These are phyloP conservation scores for Pterocarpus macrocarpus DNA, from an alignment of 306 rosid genomes.

Conservation along the genomic window DNA sequence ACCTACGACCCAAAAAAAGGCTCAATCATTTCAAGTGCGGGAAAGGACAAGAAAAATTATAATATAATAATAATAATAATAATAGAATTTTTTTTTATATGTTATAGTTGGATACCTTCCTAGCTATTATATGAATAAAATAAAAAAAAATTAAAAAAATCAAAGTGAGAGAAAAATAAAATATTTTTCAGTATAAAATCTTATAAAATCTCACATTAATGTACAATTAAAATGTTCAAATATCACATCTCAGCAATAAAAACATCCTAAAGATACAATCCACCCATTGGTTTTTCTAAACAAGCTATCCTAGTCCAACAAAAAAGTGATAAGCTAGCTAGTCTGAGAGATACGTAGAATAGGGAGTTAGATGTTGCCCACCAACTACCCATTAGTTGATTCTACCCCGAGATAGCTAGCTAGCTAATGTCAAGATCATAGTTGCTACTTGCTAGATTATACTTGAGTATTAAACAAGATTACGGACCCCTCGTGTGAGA, in stretches of 20 bases:
- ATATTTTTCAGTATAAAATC: too few species aligned
- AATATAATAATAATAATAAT: not conserved
- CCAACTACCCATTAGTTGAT: slow-evolving; percentile 24
- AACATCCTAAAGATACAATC: too few species aligned
- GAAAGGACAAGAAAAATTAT: not conserved
- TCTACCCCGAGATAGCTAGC: slow-evolving; percentile 8
- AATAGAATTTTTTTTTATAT: too few species aligned
- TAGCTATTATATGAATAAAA: too few species aligned
- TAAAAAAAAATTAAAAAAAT: too few species aligned
- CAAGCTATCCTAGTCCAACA: slow-evolving; percentile 34
- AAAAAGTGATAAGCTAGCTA: slow-evolving; percentile 36
- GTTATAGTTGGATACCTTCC: too few species aligned
- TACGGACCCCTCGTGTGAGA: slow-evolving; percentile 69
- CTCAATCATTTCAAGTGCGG: slow-evolving; percentile 40
- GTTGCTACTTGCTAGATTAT: slow-evolving; percentile 26
- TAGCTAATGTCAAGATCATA: slow-evolving; percentile 21
- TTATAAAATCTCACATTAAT: too few species aligned
- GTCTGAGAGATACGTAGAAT: slow-evolving; percentile 37
- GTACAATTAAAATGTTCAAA: too few species aligned
- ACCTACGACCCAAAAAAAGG: slow-evolving; percentile 43
- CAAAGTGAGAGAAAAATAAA: too few species aligned
- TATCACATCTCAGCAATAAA: too few species aligned
- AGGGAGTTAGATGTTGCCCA: slow-evolving; percentile 42
- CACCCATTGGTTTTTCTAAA: not conserved
- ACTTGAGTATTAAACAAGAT: slow-evolving; percentile 45